These are phyloP conservation scores for Phytophthora cryptogea DNA, from an alignment of 352 stramenopile species.

Conservation along the genomic window DNA sequence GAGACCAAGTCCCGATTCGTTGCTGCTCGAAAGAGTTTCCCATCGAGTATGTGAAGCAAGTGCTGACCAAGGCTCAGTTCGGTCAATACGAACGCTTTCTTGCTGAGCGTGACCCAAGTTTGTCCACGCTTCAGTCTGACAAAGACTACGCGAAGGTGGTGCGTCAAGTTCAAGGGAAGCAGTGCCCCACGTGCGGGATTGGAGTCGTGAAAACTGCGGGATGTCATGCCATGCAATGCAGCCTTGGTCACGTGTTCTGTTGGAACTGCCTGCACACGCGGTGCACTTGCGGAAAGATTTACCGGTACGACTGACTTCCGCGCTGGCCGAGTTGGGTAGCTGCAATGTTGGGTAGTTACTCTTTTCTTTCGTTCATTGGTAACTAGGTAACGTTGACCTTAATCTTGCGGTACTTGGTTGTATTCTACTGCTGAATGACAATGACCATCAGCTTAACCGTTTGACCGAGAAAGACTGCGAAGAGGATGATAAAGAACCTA, in stretches of 20 bases:
- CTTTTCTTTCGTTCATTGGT: not conserved
- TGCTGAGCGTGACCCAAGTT: slow-evolving; percentile 38
- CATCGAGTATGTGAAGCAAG: slow-evolving; percentile 34
- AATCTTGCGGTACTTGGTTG: too few relatives aligned
- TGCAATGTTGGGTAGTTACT: too few relatives aligned
- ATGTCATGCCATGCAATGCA: slow-evolving; percentile 51
- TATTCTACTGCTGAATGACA: too few relatives aligned
- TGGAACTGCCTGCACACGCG: slow-evolving; percentile 33
- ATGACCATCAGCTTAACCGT: not conserved
- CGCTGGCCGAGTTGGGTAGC: not conserved
- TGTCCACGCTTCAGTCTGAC: slow-evolving; percentile 50
- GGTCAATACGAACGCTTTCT: slow-evolving; percentile 44
- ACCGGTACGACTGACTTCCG: slow-evolving; percentile 5
- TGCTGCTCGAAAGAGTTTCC: slow-evolving; percentile 50
- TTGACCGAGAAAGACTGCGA: not conserved
- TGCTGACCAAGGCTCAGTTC: slow-evolving; percentile 19
- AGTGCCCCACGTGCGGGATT: slow-evolving; percentile 64
- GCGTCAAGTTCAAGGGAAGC: slow-evolving; percentile 37
- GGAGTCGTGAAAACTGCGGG: slow-evolving; percentile 54
- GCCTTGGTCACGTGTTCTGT: slow-evolving; percentile 46
- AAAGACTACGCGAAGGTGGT: slow-evolving; percentile 51
- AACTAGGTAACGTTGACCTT: not conserved
- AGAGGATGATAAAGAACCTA: not conserved
- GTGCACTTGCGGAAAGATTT: slow-evolving; percentile 28
- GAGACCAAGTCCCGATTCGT: slow-evolving; percentile 38